Conservation (phyloP, 2,329 filamentous ascomycete genomes). For the Penicillium sp. region DNA sequence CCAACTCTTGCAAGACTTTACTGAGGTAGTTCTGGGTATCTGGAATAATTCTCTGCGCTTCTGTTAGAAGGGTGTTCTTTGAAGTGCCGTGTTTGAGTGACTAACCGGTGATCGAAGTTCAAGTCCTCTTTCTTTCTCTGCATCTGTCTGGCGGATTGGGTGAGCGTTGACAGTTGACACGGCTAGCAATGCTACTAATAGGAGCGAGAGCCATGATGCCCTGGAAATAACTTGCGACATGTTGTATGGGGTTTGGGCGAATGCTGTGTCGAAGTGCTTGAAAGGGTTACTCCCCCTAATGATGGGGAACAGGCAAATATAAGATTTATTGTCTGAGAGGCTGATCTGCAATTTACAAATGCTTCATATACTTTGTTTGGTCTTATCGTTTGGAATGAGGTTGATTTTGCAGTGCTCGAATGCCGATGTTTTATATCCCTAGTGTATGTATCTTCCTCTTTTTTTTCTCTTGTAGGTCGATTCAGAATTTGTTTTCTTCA, state of each 20-base stretch:
- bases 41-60: slow-evolving; percentile 23
- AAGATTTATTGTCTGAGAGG: background rate
- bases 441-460: background rate
- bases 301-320: background rate
- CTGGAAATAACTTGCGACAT: slow-evolving; percentile 7
- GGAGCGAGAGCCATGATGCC: background rate
- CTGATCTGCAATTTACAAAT: slow-evolving; percentile 1
- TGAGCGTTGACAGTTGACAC: slow-evolving; percentile 13
- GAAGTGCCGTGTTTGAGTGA: background rate
- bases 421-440: slow-evolving; percentile 4
- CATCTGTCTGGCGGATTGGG: slow-evolving; percentile 10
- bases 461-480: background rate
- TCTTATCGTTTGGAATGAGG: slow-evolving; percentile 17
- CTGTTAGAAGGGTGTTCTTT: background rate
- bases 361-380: slow-evolving; percentile 9
- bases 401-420: background rate
- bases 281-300: background rate
- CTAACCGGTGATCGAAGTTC: slow-evolving; percentile 20
- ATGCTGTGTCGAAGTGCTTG: background rate
- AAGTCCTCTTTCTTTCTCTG: slow-evolving; percentile 2
- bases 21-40: slow-evolving; percentile 16
- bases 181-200: slow-evolving; percentile 5
- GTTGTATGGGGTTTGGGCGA: background rate
- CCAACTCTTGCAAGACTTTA: slow-evolving; percentile 17
- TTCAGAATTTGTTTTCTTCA: background rate